Base-by-base conservation (phyloP, 2,329 filamentous ascomycete genomes). In the Mycosphaerella sp. region DNA sequence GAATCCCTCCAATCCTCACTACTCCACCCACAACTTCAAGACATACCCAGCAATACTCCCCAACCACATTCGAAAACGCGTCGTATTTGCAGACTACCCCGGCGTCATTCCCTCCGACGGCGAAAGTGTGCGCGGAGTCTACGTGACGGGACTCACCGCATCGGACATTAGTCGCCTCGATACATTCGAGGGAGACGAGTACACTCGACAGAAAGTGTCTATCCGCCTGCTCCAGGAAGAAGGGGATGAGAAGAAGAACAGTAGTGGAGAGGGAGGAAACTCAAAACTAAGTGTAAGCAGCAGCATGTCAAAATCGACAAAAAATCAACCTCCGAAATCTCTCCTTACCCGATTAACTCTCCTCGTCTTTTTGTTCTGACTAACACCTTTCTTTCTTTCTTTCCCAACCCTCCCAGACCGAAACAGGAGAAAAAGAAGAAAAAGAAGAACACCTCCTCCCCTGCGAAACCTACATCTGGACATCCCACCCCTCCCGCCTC, bases 141-240 rank as follows among this genome's bases (percentile, higher is more conserved):
- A 86, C 49, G 88, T 90, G 0, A 83, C 82, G 0, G 91, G 91
- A 0, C 74, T 97, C 42, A 95, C 87, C 0, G 80, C 85, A 38
- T 83, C 80, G 23, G 90, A 96, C 64, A 75, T 96, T 49, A 73
- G 75, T 61, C 83, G 85, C 31, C 77, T 97, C 2, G 90, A 96
- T 66, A 71, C 76, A 3, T 97, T 95, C 66, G 92, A 97, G 69
- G 92, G 92, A 0, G 59, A 60, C 5, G 82, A 93, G 67, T 95
- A 95, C 66, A 72, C 75, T 53, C 78, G 85, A 17, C 59, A 66
- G 9, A 66, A 63, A 9, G 80, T 84, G 0, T 66, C 62, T 10
- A 78, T 80, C 5, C 31, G 34, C 4, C 5, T 57, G n/a, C 32
- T 55, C 10, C 5, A 11, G 12, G 45, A 48, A 10, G 43, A 23